Conservation (phyloP, 495 filamentous ascomycete species). For the Trichoderma virens region DNA sequence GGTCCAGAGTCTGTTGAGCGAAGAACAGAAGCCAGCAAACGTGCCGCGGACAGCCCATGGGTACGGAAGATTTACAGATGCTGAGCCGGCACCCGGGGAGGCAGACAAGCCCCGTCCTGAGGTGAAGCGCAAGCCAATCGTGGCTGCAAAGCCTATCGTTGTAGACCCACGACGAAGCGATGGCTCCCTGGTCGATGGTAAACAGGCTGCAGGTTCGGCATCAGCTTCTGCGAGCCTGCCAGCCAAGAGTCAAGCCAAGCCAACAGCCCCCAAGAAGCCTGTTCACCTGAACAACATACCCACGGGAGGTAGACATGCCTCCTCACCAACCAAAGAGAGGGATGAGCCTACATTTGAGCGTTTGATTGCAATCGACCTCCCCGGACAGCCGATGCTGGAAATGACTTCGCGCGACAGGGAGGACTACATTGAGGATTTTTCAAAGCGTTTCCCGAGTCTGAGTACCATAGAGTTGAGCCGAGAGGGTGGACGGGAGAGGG, state of each 20-base stretch:
- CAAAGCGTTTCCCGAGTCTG: slow-evolving; percentile 73
- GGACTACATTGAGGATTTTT: slow-evolving; percentile 57
- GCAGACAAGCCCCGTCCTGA: slow-evolving; percentile 10
- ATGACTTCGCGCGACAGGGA: slow-evolving; percentile 44
- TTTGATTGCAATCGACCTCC: slow-evolving; percentile 33
- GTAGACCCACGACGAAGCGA: not conserved
- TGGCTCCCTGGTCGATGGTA: not conserved
- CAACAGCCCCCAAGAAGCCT: slow-evolving; percentile 43
- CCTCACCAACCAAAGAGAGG: slow-evolving; percentile 31
- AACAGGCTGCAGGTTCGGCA: slow-evolving; percentile 1
- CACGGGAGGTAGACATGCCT: slow-evolving; percentile 19
- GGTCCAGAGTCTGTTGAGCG: slow-evolving; percentile 78
- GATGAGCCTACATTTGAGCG: slow-evolving; percentile 19
- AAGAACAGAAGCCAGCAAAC: slow-evolving; percentile 51
- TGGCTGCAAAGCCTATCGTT: not conserved
- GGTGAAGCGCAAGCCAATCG: slow-evolving; percentile 7
- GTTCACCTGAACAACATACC: slow-evolving; percentile 42
- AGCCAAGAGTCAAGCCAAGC: slow-evolving; percentile 17
- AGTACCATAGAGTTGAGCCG: slow-evolving; percentile 52
- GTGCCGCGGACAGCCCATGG: slow-evolving; percentile 72
- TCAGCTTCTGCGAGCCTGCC: slow-evolving; percentile 10
- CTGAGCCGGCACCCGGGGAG: slow-evolving; percentile 14
- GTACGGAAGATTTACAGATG: slow-evolving; percentile 77
- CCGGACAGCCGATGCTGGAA: slow-evolving; percentile 33
- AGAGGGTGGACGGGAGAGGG: not conserved